Evolutionary conservation across 2,329 filamentous ascomycete species (phyloP), one percentile per base, ranked within the genome.

Genomic region (Mycogone perniciosa): DNA sequence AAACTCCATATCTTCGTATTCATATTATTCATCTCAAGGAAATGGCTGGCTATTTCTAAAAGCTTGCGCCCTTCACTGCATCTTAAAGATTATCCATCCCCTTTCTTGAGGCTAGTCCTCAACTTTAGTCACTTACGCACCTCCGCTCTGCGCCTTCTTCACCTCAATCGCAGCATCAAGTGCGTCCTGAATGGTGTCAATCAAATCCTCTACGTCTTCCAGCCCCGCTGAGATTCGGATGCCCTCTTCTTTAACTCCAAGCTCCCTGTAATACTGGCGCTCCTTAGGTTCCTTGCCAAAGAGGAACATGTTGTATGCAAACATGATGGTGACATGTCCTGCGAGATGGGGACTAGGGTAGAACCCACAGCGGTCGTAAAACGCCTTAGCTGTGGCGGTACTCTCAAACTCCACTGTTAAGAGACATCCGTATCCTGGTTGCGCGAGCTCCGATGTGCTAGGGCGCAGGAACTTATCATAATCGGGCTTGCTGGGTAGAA

Each of bases 361-460:
- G 51, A 79, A 69, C 10, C 72, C 66, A 5, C 76, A 60, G 30
- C 62, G 64, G 51, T 81, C 69, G 57, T 78, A 80, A 53, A 81
- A 82, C 1, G 71, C 69, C 3, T 54, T 60, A 0, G 76, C 69
- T 0, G 64, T 53, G 4, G 66, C 66, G 0, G 72, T 52, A n/a
- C 58, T 66, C 8, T 67, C 63, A 43, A 83, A 76, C 41, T 80
- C 74, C 30, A 82, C 63, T 7, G 65, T 75, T 10, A 82, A 60
- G 1, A 82, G 71, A 56, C 76, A 80, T 2, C 79, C 79, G 57
- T 80, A 78, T 0, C 79, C 79, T 0, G 77, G 76, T 1, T 60
- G 57, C 5, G 65, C 69, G 50, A 80, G 73, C 1, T 78, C 76
- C 0, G 64, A 40, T 0, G 75, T 68, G 6, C 65, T 48, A 4